Evolutionary conservation across 495 filamentous ascomycete genomes (phyloP).

Genomic region (Cercophora samala): DNA sequence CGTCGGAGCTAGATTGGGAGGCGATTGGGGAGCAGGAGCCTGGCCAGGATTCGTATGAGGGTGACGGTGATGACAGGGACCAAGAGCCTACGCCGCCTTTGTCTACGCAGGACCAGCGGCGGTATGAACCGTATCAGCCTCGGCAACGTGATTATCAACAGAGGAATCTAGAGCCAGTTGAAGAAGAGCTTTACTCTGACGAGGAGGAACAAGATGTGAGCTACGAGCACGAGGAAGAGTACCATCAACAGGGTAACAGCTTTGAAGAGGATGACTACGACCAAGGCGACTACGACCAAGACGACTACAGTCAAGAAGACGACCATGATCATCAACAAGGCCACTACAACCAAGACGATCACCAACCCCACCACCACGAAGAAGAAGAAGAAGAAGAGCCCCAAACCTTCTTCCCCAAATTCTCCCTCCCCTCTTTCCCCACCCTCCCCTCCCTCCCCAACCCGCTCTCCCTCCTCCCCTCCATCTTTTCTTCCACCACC

Average conservation of each 20-base stretch:
- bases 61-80: neutral
- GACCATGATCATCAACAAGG: no score
- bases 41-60: neutral
- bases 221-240: no score
- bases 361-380: neutral
- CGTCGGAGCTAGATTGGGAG: neutral
- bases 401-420: neutral
- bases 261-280: no score
- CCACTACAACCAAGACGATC: no score
- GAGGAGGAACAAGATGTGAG: no score
- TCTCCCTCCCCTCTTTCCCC: neutral
- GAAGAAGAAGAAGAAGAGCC: neutral
- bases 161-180: neutral
- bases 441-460: constrained; percentile 1
- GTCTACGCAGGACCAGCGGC: neutral
- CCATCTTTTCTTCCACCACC: constrained; percentile 2
- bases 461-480: neutral
- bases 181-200: neutral
- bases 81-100: neutral
- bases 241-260: no score
- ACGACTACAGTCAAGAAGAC: no score
- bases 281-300: no score
- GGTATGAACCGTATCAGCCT: neutral
- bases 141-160: no score
- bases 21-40: neutral